Evolutionary conservation across 257 asterid genomes (phyloP), one percentile per base, ranked within the genome.

Genomic region (Ophiorrhiza pumila): DNA sequence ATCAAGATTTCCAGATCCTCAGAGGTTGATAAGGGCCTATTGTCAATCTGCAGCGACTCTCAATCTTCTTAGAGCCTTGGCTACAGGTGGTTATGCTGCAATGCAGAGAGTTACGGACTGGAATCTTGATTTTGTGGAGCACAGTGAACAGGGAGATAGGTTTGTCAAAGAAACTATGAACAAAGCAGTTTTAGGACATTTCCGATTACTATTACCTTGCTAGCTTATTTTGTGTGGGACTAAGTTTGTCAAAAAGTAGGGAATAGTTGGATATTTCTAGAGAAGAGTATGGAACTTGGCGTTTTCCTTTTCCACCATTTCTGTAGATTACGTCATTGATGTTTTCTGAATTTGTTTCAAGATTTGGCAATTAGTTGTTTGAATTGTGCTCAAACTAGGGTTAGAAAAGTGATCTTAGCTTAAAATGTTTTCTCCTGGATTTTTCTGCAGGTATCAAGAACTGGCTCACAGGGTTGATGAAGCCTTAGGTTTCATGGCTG

Each of bases 121-220:
- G 96, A 91, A 91, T 80, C 96, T 91, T 50, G 97, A 88, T 83
- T 91, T 91, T 68, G 93, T 86, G 25, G 96, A 91, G 83, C 71
- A 85, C 76, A 84, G 97, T n/a, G 96, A 88, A 77, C 97, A 91
- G 81, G 97, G 96, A 56, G 97, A 91, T 80, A 90, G 93, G 96
- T 88, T 65, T 17, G 85, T 72, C 20, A 42, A 34, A 20, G 45
- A 58, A 55, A 37, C 12, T 42, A 45, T 5, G 35, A 66, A 50
- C 57, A 66, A 34, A 71, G 46, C 1, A 25, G 4, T 49, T 35
- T 35, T 70, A 17, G 43, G 39, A 43, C 6, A 22, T 37, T 53
- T 61, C 39, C 31, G 22, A 35, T 32, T 76, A 29, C 45, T 7
- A 29, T 23, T 49, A 20, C 53, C 56, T 63, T 50, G 55, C 76